A percentile compares a stretch with the other conserved stretches of the same genome.
Conservation (phyloP, 257 asterid species). For the Ilex asprella region DNA sequence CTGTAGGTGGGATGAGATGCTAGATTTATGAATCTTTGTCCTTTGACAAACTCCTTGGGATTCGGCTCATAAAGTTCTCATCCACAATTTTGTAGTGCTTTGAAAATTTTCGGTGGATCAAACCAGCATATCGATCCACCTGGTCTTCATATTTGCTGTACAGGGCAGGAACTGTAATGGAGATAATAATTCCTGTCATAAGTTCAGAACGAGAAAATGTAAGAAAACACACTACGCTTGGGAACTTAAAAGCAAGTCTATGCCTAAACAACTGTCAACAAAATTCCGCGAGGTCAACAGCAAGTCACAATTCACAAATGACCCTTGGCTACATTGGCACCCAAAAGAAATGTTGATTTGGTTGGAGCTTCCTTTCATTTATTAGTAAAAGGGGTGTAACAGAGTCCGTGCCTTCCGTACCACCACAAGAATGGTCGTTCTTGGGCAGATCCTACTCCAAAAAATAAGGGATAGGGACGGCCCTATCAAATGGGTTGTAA, state of each 20-base stretch:
- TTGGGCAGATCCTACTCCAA: no score
- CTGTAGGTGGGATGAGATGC: neutral
- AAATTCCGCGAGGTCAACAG: neutral
- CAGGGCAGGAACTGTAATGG: constrained; percentile 69
- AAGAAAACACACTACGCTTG: neutral
- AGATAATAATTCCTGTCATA: constrained; percentile 61
- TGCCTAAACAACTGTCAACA: neutral
- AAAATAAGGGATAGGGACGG: no score
- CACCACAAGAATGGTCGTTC: no score
- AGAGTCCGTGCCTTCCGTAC: no score
- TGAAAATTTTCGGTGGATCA: constrained; percentile 57
- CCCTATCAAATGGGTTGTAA: no score
- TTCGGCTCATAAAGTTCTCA: constrained; percentile 61
- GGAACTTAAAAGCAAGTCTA: no score
- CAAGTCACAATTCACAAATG: neutral
- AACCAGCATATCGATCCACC: constrained; percentile 57
- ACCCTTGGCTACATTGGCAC: no score
- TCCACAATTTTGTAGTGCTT: constrained; percentile 80
- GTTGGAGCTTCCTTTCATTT: no score
- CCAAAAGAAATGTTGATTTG: no score
- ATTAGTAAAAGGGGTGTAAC: no score
- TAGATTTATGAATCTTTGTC: constrained; percentile 49
- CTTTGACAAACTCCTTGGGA: constrained; percentile 49
- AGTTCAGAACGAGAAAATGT: constrained; percentile 8
- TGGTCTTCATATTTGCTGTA: constrained; percentile 57